Conservation (phyloP, 331 rosid species). For the Rhamnella rubrinervis region DNA sequence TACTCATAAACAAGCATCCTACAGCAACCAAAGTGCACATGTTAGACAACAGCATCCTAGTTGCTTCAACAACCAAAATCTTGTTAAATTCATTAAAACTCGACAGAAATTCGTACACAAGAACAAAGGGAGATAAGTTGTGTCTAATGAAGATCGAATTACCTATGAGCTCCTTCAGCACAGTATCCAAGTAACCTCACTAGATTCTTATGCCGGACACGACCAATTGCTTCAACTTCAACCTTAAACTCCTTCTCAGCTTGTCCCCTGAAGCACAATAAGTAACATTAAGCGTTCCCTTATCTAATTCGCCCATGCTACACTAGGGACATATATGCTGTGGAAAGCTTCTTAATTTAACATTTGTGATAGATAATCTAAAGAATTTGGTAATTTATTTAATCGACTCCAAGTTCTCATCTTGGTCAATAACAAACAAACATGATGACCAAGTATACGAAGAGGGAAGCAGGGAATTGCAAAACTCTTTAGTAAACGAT, state of each 20-base stretch:
- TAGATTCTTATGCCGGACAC: constrained; percentile 69
- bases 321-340: not conserved
- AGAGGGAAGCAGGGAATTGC: not conserved
- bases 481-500: not conserved
- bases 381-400: not conserved
- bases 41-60: not conserved
- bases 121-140: not conserved
- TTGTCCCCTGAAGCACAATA: constrained; percentile 49
- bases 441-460: not conserved
- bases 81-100: not conserved
- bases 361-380: not conserved
- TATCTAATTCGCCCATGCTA: not conserved
- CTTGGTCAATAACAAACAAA: constrained; percentile 4
- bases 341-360: not conserved
- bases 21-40: constrained; percentile 11
- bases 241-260: constrained; percentile 75
- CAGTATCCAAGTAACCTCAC: constrained; percentile 66
- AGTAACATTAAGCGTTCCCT: constrained; percentile 14
- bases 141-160: constrained; percentile 4
- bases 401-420: constrained; percentile 1
- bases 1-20: constrained; percentile 75
- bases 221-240: constrained; percentile 74
- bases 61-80: not conserved
- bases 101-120: not conserved
- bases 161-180: constrained; percentile 75